Conservation (phyloP, 2,329 filamentous ascomycete genomes). For the Incumbomyces delicatus region DNA sequence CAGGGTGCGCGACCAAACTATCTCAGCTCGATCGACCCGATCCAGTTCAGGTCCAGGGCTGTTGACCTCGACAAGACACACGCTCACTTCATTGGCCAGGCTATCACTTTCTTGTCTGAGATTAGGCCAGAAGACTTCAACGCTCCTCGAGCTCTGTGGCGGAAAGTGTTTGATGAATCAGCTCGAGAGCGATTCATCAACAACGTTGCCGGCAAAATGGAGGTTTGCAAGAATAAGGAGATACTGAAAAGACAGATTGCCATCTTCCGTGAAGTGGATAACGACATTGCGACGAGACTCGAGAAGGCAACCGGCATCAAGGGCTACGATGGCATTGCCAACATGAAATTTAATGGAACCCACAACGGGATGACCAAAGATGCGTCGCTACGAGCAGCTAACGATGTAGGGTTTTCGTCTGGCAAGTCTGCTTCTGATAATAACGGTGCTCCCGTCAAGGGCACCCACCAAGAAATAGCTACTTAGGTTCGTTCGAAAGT, state of each 20-base stretch:
- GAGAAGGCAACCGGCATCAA: slow-evolving; percentile 56
- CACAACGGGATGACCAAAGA: slow-evolving; percentile 52
- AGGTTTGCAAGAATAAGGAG: slow-evolving; percentile 47
- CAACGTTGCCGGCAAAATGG: slow-evolving; percentile 55
- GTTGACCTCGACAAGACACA: slow-evolving; percentile 42
- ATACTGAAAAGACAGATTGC: slow-evolving; percentile 55
- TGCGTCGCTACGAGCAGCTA: slow-evolving; percentile 38
- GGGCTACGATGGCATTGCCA: slow-evolving; percentile 49
- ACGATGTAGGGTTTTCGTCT: slow-evolving; percentile 36
- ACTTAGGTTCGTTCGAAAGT: background rate
- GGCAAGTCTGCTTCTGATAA: slow-evolving; percentile 26
- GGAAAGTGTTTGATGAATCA: slow-evolving; percentile 51
- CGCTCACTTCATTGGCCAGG: slow-evolving; percentile 40
- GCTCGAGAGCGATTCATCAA: slow-evolving; percentile 49
- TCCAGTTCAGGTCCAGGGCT: slow-evolving; percentile 37
- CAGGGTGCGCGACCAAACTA: slow-evolving; percentile 51
- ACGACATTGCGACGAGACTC: slow-evolving; percentile 47
- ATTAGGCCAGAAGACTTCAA: slow-evolving; percentile 43
- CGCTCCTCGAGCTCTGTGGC: slow-evolving; percentile 49
- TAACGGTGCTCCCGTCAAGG: slow-evolving; percentile 41
- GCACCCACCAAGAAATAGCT: slow-evolving; percentile 26
- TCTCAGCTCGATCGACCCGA: slow-evolving; percentile 43
- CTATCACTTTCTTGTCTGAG: slow-evolving; percentile 42
- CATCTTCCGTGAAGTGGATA: slow-evolving; percentile 54
- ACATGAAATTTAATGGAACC: slow-evolving; percentile 49